Evolutionary conservation across 768 basidiomycete genomes (phyloP), one percentile per base, ranked within the genome.

Genomic region (Kwoniella europaea): DNA sequence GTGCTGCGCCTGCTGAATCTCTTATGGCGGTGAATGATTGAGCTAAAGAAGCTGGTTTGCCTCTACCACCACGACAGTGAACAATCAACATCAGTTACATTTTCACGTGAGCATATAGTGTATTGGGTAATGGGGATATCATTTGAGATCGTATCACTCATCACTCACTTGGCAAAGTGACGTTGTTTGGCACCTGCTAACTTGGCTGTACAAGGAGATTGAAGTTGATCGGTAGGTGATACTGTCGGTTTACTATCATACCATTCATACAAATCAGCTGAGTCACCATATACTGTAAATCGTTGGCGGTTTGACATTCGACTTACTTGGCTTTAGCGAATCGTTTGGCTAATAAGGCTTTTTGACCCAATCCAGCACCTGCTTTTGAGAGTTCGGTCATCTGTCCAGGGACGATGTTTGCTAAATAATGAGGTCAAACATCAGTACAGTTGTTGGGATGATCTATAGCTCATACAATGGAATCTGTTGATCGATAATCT

Each of bases 151-250:
- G 35, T 35, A 35, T 35, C 1, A 46, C 60, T 27, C 13, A 3
- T 50, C 15, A 86, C 90, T 46, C 74, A 96, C 96, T 93, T 97
- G 69, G 84, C 86, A 82, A 97, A 98, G 79, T 93, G 93, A 84
- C 93, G 93, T 87, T 96, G 94, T 88, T 89, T 95, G 3, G 91
- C 91, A 18, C 91, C 92, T 61, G 87, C 91, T 63, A 98, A 88
- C 84, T 98, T 98, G 85, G 94, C 91, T 6, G 94, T 92, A 82
- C 89, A 90, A 3, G 96, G 96, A 2, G 94, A 96, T 87, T 98
- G 89, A 84, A 98, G 87, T 81, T 91, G 92, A 84, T 99, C 96
- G 10, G 96, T 97, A 2, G 96, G 96, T 18, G 96, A 98, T 78
- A 95, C 86, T 43, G 89, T 89, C 22, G 92, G 91, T 83, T 97